phyloP scores from a whole-genome alignment of 495 filamentous ascomycete genomes.

The Xanthoparmelia taractica region DNA sequence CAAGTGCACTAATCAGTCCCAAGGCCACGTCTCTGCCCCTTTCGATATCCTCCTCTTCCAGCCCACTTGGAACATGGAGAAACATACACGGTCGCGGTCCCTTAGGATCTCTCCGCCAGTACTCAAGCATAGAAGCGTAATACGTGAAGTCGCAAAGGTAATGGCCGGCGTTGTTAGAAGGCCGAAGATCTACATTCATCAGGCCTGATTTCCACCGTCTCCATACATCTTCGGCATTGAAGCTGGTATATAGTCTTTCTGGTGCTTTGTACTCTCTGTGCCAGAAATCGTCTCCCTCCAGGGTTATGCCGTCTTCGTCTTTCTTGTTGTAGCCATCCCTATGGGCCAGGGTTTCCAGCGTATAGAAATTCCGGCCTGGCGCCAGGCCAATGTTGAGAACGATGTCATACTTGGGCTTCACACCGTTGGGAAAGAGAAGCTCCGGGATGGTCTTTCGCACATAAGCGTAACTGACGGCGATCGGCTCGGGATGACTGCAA shows the following conservation, averaged over 20 bases:
- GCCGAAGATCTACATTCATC: constrained; percentile 47
- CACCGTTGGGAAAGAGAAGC: constrained; percentile 34
- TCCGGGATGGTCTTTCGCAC: constrained; percentile 54
- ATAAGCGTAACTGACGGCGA: constrained; percentile 61
- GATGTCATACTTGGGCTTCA: constrained; percentile 47
- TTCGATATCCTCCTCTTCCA: constrained; percentile 46
- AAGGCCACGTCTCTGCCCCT: constrained; percentile 56
- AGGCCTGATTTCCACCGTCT: constrained; percentile 45
- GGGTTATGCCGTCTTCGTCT: constrained; percentile 56
- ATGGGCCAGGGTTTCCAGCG: constrained; percentile 61
- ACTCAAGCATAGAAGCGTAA: constrained; percentile 55
- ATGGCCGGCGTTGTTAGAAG: constrained; percentile 68
- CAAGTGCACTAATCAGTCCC: constrained; percentile 62
- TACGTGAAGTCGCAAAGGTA: constrained; percentile 87
- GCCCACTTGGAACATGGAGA: constrained; percentile 65
- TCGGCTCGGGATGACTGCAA: constrained; percentile 54
- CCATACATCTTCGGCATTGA: constrained; percentile 49
- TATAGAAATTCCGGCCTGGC: constrained; percentile 57
- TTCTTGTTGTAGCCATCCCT: constrained; percentile 64
- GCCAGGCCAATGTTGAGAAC: constrained; percentile 79
- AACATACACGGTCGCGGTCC: constrained; percentile 53
- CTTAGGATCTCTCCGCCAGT: constrained; percentile 21
- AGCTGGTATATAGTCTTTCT: constrained; percentile 36
- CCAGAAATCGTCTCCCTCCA: constrained; percentile 45
- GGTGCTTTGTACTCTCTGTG: constrained; percentile 36